Base-by-base conservation (phyloP, 1,284 basidiomycete species). In the Cutaneotrichosporon sp. region DNA sequence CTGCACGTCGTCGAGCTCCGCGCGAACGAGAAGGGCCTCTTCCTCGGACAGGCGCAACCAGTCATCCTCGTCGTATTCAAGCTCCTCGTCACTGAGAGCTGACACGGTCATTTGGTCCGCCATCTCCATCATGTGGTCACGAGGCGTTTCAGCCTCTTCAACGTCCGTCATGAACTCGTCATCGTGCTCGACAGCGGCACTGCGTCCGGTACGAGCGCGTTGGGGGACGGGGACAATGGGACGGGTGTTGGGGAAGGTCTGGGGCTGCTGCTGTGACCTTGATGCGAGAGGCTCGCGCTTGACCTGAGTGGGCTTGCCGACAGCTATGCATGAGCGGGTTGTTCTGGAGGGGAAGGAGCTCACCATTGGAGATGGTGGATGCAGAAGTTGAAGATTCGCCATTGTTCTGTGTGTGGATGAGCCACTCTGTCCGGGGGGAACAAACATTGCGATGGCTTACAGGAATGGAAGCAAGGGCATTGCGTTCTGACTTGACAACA, bases 41-140 rank as follows among this genome's bases (percentile, higher is more conserved):
- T 74, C 71, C 20, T 64, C 61, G n/a, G 64, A 49, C 75, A 90
- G 88, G 35, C 77, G 78, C 46, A 84, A 80, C 63, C 84, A 85
- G 61, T 94, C 79, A 16, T 81, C 79, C 16, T 84, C 79, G 38
- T 76, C 74, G 16, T 77, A 79, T 29, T 80, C 78, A 49, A 78
- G 70, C 46, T 69, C 66, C 41, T 67, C 68, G 25, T 57, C 59
- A 19, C 35, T 57, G 35, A 48, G 34, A 19, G 55, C 56, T 8
- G 38, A 50, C 24, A 54, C 31, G 32, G 44, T 51, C 14, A 17
- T 27, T 24, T 41, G 51, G 54, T 52, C 53, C 4, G 54, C 59
- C n/a, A 59, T 47, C 25, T 59, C 58, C 31, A 51, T 48, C 27
- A 51, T 34, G 39, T 60, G 60, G 29, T 63, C 51, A 16, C 11